Evolutionary conservation across 116 monocot genomes (phyloP).

Genomic region (Cymodocea nodosa): DNA sequence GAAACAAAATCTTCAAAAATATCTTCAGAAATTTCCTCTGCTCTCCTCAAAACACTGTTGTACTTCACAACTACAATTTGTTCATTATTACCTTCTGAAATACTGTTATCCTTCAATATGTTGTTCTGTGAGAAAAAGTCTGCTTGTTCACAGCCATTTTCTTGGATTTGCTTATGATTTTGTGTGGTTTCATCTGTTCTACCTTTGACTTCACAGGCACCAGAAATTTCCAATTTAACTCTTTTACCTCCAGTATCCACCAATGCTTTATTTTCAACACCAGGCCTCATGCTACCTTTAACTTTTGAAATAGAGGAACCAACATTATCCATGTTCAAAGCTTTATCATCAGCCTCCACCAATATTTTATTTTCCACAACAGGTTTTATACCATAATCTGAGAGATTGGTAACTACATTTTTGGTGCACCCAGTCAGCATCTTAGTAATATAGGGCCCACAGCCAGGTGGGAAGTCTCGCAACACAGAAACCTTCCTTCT

Average conservation of each 20-base stretch:
- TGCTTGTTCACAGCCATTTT: not conserved
- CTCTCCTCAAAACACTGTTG: not conserved
- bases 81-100: not conserved
- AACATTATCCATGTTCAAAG: not conserved
- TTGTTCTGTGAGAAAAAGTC: not conserved
- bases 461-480: conserved; percentile 9
- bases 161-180: not conserved
- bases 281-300: too few relatives aligned
- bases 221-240: too few relatives aligned
- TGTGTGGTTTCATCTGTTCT: not conserved
- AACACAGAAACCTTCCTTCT: conserved; percentile 9
- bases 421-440: not conserved
- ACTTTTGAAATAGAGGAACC: not conserved
- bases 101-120: not conserved
- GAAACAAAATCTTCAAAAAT: not conserved
- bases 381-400: too few relatives aligned
- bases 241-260: too few relatives aligned
- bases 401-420: too few relatives aligned
- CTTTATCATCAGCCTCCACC: too few relatives aligned
- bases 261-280: too few relatives aligned
- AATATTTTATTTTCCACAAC: too few relatives aligned
- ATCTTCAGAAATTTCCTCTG: not conserved
- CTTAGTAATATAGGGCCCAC: not conserved
- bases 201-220: not conserved
- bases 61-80: not conserved